Conservation (phyloP, 768 basidiomycete species). For the Leccinum ochraceum region DNA sequence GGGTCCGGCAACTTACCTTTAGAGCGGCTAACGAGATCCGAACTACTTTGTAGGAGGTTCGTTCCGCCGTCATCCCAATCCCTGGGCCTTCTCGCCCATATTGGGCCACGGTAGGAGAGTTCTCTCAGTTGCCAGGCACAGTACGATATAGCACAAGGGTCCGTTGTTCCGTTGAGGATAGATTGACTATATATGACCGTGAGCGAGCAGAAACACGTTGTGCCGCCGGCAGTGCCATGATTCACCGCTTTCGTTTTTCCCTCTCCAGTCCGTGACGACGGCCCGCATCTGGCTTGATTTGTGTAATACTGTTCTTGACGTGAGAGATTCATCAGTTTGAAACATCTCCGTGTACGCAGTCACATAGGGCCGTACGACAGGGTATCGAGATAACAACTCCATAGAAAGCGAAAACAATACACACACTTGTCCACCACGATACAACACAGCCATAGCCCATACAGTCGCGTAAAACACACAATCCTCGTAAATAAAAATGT, state of each 20-base stretch:
- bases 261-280: background rate
- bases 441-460: conserved; percentile 10
- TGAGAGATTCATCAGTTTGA: background rate
- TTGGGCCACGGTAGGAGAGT: background rate
- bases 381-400: conserved; percentile 11
- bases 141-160: background rate
- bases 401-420: conserved; percentile 7
- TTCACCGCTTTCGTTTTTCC: background rate
- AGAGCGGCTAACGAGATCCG: background rate
- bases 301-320: background rate
- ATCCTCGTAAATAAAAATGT: background rate
- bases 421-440: conserved; percentile 1
- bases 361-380: background rate
- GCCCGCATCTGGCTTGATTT: background rate
- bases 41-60: background rate
- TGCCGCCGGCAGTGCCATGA: conserved; percentile 4
- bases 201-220: background rate
- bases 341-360: background rate
- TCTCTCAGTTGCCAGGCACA: conserved; percentile 22
- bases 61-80: background rate
- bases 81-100: background rate
- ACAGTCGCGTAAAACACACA: conserved; percentile 3
- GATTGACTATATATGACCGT: background rate
- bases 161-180: conserved; percentile 1
- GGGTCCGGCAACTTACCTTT: conserved; percentile 10